Evolutionary conservation across 1,284 basidiomycete species (phyloP), one percentile per base, ranked within the genome.

Genomic region (Apiotrichum siamense): DNA sequence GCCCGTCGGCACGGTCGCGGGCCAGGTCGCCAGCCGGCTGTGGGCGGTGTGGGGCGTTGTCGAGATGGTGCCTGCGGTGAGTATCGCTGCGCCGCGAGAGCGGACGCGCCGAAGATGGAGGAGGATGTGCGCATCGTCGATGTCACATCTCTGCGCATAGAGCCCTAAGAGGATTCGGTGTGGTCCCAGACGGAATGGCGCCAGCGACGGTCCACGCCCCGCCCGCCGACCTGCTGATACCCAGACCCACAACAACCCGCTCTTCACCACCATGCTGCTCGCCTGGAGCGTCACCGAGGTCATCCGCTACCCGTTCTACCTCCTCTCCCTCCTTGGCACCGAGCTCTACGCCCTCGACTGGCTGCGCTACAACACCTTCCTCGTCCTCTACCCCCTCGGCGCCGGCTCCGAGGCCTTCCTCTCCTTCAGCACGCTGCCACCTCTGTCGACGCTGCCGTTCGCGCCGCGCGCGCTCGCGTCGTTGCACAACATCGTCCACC

Each of bases 271-370:
- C 44, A 94, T 97, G 90, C 81, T 97, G 47, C 75, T 96, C 57
- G 89, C 94, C 0, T 99, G 94, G 94, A 85, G 87, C 2, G 62
- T 87, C 52, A 91, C 92, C 36, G 94, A 99, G 73, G 81, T 91
- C 47, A 83, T 96, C 56, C 88, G 94, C 25, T 98, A 98, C 75
- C 75, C 84, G 9, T 96, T 87, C 78, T 99, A 98, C 75, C 84
- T 86, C 4, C 78, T 80, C 64, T 78, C 78, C 42, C 80, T 97
- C 10, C 63, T 87, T 40, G 81, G 80, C 7, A 58, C 72, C 56
- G 69, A 75, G 53, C 49, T 71, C 25, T 59, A 64, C 27, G 33
- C 62, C 13, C 65, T 79, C 38, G 70, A 76, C 52, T 79, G 72
- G 71, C 63, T 77, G n/a, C 64, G 77, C 48, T 98, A 97, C 79